Evolutionary conservation across 495 filamentous ascomycete species (phyloP).

Genomic region (Tuber calosporum): DNA sequence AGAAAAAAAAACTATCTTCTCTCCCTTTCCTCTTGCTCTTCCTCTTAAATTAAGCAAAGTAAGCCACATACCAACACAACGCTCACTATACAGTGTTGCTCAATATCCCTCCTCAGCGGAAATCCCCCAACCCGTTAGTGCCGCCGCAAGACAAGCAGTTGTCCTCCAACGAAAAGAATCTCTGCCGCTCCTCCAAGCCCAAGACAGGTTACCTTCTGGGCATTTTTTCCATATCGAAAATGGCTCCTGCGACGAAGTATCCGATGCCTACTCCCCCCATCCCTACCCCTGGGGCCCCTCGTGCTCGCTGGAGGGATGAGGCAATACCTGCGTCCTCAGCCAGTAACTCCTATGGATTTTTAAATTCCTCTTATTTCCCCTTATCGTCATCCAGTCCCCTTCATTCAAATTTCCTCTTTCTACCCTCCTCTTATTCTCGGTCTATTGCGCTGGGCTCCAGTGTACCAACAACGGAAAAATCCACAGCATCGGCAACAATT

Average conservation of each 20-base stretch:
- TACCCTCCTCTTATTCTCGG: conserved; percentile 29
- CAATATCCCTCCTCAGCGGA: background rate
- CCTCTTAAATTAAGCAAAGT: background rate
- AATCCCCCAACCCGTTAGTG: background rate
- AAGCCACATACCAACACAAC: background rate
- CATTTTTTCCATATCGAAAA: background rate
- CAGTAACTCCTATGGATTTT: conserved; percentile 18
- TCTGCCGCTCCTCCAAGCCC: background rate
- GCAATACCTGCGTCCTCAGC: conserved; percentile 27
- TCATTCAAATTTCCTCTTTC: conserved; percentile 24
- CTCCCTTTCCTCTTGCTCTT: background rate
- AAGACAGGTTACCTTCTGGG: background rate
- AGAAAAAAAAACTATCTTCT: background rate
- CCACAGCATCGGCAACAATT: conserved; percentile 36
- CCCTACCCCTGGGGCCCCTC: conserved; percentile 26
- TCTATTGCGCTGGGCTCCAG: conserved; percentile 33
- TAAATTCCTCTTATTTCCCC: conserved; percentile 32
- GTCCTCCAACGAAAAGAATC: background rate
- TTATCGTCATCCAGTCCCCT: conserved; percentile 27
- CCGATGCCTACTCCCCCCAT: conserved; percentile 31
- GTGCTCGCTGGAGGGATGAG: conserved; percentile 23
- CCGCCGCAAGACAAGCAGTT: background rate
- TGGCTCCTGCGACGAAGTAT: conserved; percentile 8
- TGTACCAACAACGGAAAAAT: conserved; percentile 34
- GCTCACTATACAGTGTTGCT: background rate